These are phyloP conservation scores for Mycena amicta DNA, from an alignment of 768 basidiomycete species.

Conservation along the genomic window DNA sequence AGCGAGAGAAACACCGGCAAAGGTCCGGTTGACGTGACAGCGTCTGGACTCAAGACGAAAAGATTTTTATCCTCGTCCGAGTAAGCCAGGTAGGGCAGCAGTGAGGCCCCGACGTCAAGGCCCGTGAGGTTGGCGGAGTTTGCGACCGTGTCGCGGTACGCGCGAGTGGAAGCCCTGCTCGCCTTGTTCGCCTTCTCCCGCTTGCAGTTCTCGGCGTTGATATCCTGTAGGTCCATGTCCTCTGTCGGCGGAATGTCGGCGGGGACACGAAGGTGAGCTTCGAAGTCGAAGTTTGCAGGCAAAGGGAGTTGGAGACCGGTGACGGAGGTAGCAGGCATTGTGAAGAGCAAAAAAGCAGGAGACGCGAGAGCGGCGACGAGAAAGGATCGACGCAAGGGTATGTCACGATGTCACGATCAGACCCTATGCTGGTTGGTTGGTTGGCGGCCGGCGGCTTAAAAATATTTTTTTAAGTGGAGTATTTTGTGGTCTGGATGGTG, in stretches of 20 bases:
- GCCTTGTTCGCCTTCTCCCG: neutral
- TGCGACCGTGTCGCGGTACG: neutral
- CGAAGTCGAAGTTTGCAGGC: constrained; percentile 2
- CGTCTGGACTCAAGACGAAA: constrained; percentile 10
- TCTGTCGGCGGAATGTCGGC: neutral
- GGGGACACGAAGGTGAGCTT: neutral
- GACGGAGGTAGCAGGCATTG: too few species aligned
- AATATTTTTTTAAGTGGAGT: too few species aligned
- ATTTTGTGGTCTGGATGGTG: too few species aligned
- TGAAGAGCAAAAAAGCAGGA: too few species aligned
- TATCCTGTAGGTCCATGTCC: neutral
- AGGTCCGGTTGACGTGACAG: neutral
- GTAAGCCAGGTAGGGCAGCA: constrained; percentile 1
- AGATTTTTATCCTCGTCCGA: neutral
- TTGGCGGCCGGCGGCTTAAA: too few species aligned
- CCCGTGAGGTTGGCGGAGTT: neutral
- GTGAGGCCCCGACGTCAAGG: constrained; percentile 2
- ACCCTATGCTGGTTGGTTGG: too few species aligned
- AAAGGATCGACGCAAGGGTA: too few species aligned
- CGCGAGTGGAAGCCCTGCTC: neutral
- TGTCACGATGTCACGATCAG: too few species aligned
- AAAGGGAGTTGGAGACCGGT: neutral
- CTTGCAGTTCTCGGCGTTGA: constrained; percentile 1
- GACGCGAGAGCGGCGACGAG: neutral
- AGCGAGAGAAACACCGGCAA: neutral